Evolutionary conservation across 345 rosid species (phyloP), one percentile per base, ranked within the genome.

Genomic region (Litchi chinensis): DNA sequence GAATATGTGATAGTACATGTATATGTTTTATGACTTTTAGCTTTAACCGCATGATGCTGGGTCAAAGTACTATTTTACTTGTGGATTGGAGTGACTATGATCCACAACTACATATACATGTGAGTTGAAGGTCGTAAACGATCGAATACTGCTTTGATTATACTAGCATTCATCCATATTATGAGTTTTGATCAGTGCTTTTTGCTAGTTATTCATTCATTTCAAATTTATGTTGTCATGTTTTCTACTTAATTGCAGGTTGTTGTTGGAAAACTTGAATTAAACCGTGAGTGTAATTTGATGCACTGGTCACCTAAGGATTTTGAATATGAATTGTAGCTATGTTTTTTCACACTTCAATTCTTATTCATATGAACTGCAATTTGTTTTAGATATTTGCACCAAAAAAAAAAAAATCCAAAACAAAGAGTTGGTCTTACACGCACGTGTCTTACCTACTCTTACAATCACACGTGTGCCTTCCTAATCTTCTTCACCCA

Each of bases 301-400:
- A 79, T 96, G 91, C 92, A 90, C 79, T 96, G 99, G 98, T 96
- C 99, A 44, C 94, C 98, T 2, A 97, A 93, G 86, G 97, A 96
- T 85, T 96, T 96, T 22, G 98, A 94, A 83, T 90, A 98, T 80
- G 94, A 93, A 83, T 88, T 96, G 80, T 98, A 96, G 91, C 98
- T 93, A 69, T 26, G 81, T 10, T 44, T 8, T 16, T 7, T 70
- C 59, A 41, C 16, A 32, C 64, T 65, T 68, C 41, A 13, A n/a
- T 26, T 60, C 46, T 44, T 65, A 26, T 21, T 73, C 10, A 18
- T 8, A 54, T 22, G 24, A 46, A 48, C 41, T 64, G 32, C 77
- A 75, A 60, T 8, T 65, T 26, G 46, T 15, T 28, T 65, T 57
- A 22, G 46, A n/a, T 32, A 9, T 65, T 10, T 63, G 66, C 66